phyloP scores from a whole-genome alignment of 202 grass and related monocot genomes.

The Miscanthus sacchariflorus region DNA sequence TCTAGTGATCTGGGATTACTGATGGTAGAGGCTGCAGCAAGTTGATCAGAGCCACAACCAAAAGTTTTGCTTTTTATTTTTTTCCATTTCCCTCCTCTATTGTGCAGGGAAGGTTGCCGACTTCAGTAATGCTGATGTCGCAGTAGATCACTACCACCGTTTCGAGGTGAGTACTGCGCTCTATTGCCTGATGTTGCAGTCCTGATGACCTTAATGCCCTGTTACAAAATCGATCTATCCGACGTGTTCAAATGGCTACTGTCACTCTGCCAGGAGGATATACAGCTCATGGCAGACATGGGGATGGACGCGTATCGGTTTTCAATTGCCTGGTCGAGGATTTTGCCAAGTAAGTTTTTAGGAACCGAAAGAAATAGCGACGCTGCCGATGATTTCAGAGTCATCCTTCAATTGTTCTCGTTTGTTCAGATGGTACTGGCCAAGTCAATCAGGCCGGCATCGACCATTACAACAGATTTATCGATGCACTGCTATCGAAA shows the following conservation, averaged over 20 bases:
- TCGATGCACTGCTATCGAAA: constrained; percentile 82
- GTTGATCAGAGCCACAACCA: neutral
- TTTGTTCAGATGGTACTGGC: constrained; percentile 72
- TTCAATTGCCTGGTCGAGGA: constrained; percentile 89
- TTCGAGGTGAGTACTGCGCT: constrained; percentile 55
- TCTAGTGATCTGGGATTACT: neutral
- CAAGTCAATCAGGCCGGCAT: constrained; percentile 83
- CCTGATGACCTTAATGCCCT: neutral
- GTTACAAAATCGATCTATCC: neutral
- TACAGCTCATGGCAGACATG: constrained; percentile 95
- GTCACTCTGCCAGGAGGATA: constrained; percentile 65
- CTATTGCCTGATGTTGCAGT: neutral
- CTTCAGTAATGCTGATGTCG: constrained; percentile 95
- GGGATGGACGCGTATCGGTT: constrained; percentile 97
- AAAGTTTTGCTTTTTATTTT: neutral
- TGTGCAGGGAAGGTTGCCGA: constrained; percentile 80
- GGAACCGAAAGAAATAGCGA: neutral
- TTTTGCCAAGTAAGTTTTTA: constrained; percentile 78
- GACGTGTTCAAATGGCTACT: neutral
- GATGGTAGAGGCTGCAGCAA: neutral
- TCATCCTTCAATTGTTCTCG: neutral
- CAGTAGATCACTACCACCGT: constrained; percentile 88
- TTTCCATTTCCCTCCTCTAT: too few relatives aligned
- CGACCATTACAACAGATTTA: constrained; percentile 92
- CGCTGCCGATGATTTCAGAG: neutral